phyloP scores from a whole-genome alignment of 2,329 filamentous ascomycete genomes.

The Pseudonectria foliicola region DNA sequence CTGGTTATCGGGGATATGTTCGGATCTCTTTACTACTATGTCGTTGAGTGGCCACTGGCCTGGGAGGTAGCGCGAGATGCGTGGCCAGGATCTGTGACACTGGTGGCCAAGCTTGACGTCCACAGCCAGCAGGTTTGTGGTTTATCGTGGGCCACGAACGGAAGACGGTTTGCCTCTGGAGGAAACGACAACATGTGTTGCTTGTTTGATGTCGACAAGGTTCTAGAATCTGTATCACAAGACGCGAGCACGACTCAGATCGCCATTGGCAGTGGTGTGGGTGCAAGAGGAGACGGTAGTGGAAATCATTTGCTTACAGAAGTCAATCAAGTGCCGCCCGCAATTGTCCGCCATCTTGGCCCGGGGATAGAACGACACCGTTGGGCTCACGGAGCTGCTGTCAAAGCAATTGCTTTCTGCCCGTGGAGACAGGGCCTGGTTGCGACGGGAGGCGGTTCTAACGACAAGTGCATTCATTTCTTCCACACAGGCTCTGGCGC shows the following conservation, averaged over 20 bases:
- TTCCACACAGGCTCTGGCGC: slow-evolving; percentile 81
- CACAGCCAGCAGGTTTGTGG: slow-evolving; percentile 91
- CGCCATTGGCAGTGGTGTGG: slow-evolving; percentile 7
- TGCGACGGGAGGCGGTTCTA: slow-evolving; percentile 86
- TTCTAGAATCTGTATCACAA: slow-evolving; percentile 32
- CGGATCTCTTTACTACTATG: slow-evolving; percentile 81
- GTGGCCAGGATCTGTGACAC: slow-evolving; percentile 71
- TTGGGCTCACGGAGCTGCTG: slow-evolving; percentile 76
- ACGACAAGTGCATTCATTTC: slow-evolving; percentile 94
- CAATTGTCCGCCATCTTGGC: slow-evolving; percentile 40
- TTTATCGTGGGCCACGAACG: slow-evolving; percentile 76
- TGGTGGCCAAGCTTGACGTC: slow-evolving; percentile 68
- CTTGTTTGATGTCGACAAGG: slow-evolving; percentile 63
- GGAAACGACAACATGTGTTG: slow-evolving; percentile 89
- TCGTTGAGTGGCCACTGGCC: slow-evolving; percentile 71
- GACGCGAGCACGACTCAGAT: slow-evolving; percentile 3
- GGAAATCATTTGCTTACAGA: slow-evolving; percentile 15
- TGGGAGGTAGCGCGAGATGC: slow-evolving; percentile 56
- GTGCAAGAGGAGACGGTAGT: not conserved
- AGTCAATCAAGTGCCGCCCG: slow-evolving; percentile 22
- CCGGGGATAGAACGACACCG: slow-evolving; percentile 58
- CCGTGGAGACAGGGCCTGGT: slow-evolving; percentile 85
- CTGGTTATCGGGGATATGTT: slow-evolving; percentile 78
- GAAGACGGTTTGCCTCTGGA: slow-evolving; percentile 73
- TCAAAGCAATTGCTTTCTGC: slow-evolving; percentile 95